Evolutionary conservation across 2,329 filamentous ascomycete species (phyloP), one percentile per base, ranked within the genome.

Genomic region (Mycosphaerella sp.): DNA sequence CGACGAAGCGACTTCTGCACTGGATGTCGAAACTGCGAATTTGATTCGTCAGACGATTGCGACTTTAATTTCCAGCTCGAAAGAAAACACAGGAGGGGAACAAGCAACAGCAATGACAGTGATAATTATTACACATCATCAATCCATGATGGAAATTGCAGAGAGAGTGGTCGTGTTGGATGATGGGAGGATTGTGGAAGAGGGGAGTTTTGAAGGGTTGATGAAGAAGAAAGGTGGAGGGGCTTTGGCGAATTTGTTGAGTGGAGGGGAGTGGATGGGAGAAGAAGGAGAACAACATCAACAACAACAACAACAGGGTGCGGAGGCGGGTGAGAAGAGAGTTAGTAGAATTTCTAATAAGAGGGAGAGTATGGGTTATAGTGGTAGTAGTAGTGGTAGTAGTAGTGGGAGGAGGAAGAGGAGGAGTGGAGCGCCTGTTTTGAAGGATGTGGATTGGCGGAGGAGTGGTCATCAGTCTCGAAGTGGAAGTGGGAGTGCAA

Each of bases 61-160:
- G 36, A 65, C 66, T 0, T 70, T 93, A 1, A 73, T 84, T 10
- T 57, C 62, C 1, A 57, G 55, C 11, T 45, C 58, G 14, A 60
- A 61, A 1, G 56, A 54, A 6, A 41, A 38, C 4, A 45, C 26
- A 17, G 14, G 14, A 26, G 6, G 4, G 34, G 34, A n/a, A 38
- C 12, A 38, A 57, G 17, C 62, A 60, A 51, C 64, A 21, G 21
- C 58, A 31, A 79, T 89, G 69, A 86, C 86, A 0, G 81, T 95
- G 0, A 76, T 96, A 12, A 78, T 95, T 23, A 85, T 95, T 39
- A 95, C 90, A 46, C 92, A 96, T 71, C 81, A 79, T 53, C 77
- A 75, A 57, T 85, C 92, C 65, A 95, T 95, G 89, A 96, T 97
- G 87, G 78, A 79, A 54, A 80, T 88, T 55, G 87, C 86, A 0